phyloP scores from a whole-genome alignment of 805 yeast species.

The Wilhelminamyces savonicus region DNA sequence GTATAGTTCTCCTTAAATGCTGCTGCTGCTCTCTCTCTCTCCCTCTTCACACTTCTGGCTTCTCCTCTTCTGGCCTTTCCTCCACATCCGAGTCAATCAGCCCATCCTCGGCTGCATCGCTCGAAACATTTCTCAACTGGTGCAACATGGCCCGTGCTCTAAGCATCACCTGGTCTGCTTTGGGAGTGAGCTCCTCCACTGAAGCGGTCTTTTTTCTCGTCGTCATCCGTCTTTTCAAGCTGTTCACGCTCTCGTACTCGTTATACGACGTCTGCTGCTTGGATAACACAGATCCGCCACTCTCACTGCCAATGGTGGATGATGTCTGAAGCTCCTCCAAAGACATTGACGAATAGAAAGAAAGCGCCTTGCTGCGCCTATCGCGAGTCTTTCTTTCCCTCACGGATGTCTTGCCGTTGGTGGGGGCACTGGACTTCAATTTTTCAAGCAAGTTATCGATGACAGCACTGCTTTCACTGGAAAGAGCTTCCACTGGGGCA shows the following conservation, averaged over 20 bases:
- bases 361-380: conserved; percentile 26
- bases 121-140: too few relatives aligned
- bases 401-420: conserved; percentile 7
- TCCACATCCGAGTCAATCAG: too few relatives aligned
- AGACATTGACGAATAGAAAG: conserved; percentile 25
- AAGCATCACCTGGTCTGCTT: conserved; percentile 23
- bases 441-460: conserved; percentile 27
- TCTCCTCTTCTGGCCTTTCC: too few relatives aligned
- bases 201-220: conserved; percentile 16
- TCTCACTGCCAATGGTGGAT: too few relatives aligned
- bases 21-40: too few relatives aligned
- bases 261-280: background rate
- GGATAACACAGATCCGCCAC: background rate
- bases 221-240: conserved; percentile 32
- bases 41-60: too few relatives aligned
- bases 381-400: conserved; percentile 12
- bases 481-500: conserved; percentile 1
- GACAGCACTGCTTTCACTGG: conserved; percentile 14
- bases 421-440: conserved; percentile 23
- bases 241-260: conserved; percentile 32
- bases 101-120: too few relatives aligned
- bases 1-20: too few relatives aligned
- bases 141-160: conserved; percentile 37
- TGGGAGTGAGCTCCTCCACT: conserved; percentile 3
- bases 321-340: conserved; percentile 16